Evolutionary conservation across 345 rosid species (phyloP).

Genomic region (Dipteronia sinensis): DNA sequence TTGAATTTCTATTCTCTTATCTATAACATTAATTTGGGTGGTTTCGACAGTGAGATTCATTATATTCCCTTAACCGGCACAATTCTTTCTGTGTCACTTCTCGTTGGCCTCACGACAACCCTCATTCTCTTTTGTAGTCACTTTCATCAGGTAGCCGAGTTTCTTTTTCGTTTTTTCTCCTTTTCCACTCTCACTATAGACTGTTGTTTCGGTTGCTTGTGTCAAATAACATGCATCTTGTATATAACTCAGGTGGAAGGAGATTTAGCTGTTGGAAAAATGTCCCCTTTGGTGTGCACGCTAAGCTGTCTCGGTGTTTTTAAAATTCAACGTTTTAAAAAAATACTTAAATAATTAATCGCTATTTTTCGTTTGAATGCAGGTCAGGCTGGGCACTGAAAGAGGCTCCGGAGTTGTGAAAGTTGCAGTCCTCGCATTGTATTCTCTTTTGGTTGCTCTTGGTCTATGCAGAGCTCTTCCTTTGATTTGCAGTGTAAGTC

Average conservation of each 20-base stretch:
- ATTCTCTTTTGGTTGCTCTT: constrained; percentile 47
- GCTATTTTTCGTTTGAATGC: constrained; percentile 11
- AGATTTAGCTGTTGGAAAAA: constrained; percentile 66
- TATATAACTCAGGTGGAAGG: constrained; percentile 62
- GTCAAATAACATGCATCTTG: constrained; percentile 10
- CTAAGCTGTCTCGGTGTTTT: not conserved
- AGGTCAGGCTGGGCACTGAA: constrained; percentile 80
- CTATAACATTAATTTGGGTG: constrained; percentile 1
- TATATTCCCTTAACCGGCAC: constrained; percentile 53
- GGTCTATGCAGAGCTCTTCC: constrained; percentile 64
- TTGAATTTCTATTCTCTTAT: not conserved
- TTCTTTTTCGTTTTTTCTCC: not conserved
- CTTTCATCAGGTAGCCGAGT: constrained; percentile 71
- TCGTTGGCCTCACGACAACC: constrained; percentile 83
- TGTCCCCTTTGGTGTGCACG: constrained; percentile 74
- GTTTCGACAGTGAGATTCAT: constrained; percentile 47
- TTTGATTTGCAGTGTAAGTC: constrained; percentile 67
- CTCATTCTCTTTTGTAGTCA: constrained; percentile 94
- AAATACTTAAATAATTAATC: not conserved
- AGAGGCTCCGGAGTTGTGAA: constrained; percentile 58
- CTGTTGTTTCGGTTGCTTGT: not conserved
- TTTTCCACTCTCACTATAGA: not conserved
- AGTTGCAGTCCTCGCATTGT: constrained; percentile 47
- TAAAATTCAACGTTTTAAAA: not conserved
- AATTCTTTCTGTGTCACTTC: constrained; percentile 60